A percentile compares a stretch with the other conserved stretches of the same genome.
Evolutionary conservation across 2,329 filamentous ascomycete genomes (phyloP).

Genomic region (Trichoderma endophyticum): DNA sequence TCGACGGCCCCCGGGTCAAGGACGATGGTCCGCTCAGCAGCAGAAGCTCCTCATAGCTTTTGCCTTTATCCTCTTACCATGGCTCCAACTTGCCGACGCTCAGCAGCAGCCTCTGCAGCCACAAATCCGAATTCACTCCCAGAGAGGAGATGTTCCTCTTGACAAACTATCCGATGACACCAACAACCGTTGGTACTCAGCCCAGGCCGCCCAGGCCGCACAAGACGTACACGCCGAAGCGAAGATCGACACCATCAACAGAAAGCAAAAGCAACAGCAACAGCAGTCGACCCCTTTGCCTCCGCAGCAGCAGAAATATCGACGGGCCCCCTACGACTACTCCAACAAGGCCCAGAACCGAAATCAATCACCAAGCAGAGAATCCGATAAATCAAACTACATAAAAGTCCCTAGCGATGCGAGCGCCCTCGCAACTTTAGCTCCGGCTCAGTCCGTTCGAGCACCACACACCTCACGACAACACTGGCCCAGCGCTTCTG

Average conservation of each 20-base stretch:
- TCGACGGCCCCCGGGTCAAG: slow-evolving; percentile 62
- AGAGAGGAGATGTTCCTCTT: slow-evolving; percentile 23
- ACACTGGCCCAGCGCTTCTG: slow-evolving; percentile 51
- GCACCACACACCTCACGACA: slow-evolving; percentile 74
- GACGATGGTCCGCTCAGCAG: slow-evolving; percentile 46
- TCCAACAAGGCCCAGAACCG: slow-evolving; percentile 21
- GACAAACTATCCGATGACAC: slow-evolving; percentile 30
- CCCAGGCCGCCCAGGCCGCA: slow-evolving; percentile 24
- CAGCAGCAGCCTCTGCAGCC: slow-evolving; percentile 57
- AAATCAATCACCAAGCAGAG: slow-evolving; percentile 33
- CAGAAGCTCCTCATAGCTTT: slow-evolving; percentile 52
- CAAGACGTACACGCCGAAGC: slow-evolving; percentile 29
- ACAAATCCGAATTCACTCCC: slow-evolving; percentile 4
- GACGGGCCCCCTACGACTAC: slow-evolving; percentile 17
- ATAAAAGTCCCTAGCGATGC: slow-evolving; percentile 59
- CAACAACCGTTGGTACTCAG: slow-evolving; percentile 30
- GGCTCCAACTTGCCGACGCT: slow-evolving; percentile 55
- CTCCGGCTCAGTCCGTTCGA: slow-evolving; percentile 95
- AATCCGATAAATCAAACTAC: slow-evolving; percentile 33
- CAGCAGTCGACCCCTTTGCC: slow-evolving; percentile 15
- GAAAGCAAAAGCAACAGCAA: slow-evolving; percentile 23
- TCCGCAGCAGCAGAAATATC: slow-evolving; percentile 22
- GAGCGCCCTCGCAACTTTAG: slow-evolving; percentile 96
- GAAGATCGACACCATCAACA: slow-evolving; percentile 27
- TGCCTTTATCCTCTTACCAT: slow-evolving; percentile 56